phyloP scores from a whole-genome alignment of 2,329 filamentous ascomycete species.

The Aureobasidium musti region DNA sequence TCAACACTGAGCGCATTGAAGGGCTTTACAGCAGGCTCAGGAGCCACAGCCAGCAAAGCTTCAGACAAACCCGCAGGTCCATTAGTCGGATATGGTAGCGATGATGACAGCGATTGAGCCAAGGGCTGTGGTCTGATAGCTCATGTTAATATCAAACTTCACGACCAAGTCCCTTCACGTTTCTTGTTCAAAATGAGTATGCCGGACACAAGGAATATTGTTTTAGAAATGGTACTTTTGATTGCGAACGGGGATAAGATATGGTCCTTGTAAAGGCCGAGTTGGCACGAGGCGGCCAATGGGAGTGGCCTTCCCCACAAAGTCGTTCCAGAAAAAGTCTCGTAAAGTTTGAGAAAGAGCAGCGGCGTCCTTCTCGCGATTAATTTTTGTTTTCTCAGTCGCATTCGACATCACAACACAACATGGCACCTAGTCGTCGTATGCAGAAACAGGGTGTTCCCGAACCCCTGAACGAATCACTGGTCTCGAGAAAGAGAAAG shows the following conservation, averaged over 20 bases:
- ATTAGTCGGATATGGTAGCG: slow-evolving; percentile 85
- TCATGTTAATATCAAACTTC: background rate
- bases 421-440: slow-evolving; percentile 85
- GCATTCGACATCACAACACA: slow-evolving; percentile 36
- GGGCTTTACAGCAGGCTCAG: slow-evolving; percentile 49
- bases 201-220: background rate
- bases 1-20: slow-evolving; percentile 80
- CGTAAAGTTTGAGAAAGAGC: slow-evolving; percentile 10
- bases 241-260: slow-evolving; percentile 10
- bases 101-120: slow-evolving; percentile 69
- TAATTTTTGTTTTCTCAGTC: slow-evolving; percentile 13
- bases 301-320: slow-evolving; percentile 5
- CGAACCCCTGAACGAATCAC: slow-evolving; percentile 71
- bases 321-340: slow-evolving; percentile 11
- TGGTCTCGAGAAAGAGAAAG: slow-evolving; percentile 85
- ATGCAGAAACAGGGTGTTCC: slow-evolving; percentile 96
- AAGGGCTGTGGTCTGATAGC: background rate
- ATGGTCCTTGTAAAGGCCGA: background rate
- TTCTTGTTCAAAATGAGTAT: background rate
- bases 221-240: background rate
- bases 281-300: background rate
- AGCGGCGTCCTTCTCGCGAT: background rate
- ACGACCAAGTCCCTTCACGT: background rate
- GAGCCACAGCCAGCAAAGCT: slow-evolving; percentile 53
- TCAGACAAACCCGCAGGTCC: slow-evolving; percentile 64